Conservation (phyloP, 75 land plant genomes). For the Adiantum capillusveneris region DNA sequence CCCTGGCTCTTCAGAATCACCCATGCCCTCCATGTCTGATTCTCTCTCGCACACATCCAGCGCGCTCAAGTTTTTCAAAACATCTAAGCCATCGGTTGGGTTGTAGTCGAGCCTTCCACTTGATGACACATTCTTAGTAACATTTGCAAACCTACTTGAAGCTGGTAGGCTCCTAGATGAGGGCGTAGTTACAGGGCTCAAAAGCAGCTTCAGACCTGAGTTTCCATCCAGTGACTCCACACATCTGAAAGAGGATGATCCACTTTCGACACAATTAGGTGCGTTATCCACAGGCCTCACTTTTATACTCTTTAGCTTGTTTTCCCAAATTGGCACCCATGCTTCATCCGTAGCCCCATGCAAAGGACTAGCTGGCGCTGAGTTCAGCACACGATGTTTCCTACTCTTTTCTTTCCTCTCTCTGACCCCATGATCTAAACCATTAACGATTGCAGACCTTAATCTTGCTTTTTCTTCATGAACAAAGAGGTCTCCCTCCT, state of each 20-base stretch:
- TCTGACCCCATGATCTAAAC: not conserved
- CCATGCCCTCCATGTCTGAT: not conserved
- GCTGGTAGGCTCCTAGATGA: not conserved
- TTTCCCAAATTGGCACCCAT: not conserved
- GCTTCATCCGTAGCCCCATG: not conserved
- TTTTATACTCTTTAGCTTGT: too few species aligned
- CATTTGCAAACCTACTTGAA: not conserved
- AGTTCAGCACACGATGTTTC: not conserved
- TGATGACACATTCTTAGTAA: not conserved
- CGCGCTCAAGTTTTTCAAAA: not conserved
- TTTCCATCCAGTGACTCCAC: not conserved
- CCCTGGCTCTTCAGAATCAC: constrained; percentile 1
- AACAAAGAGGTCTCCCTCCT: not conserved
- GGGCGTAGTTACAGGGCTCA: constrained; percentile 4
- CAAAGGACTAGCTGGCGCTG: too few species aligned
- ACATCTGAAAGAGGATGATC: not conserved
- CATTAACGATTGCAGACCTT: not conserved
- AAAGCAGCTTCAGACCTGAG: constrained; percentile 1
- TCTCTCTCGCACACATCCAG: not conserved
- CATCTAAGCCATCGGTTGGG: not conserved
- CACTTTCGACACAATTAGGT: not conserved
- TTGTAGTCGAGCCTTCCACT: not conserved
- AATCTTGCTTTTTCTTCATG: too few species aligned
- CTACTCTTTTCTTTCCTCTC: not conserved
- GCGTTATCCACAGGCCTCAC: too few species aligned